These are phyloP conservation scores for Venturia nashicola DNA, from an alignment of 2,329 filamentous ascomycete genomes.

Conservation along the genomic window DNA sequence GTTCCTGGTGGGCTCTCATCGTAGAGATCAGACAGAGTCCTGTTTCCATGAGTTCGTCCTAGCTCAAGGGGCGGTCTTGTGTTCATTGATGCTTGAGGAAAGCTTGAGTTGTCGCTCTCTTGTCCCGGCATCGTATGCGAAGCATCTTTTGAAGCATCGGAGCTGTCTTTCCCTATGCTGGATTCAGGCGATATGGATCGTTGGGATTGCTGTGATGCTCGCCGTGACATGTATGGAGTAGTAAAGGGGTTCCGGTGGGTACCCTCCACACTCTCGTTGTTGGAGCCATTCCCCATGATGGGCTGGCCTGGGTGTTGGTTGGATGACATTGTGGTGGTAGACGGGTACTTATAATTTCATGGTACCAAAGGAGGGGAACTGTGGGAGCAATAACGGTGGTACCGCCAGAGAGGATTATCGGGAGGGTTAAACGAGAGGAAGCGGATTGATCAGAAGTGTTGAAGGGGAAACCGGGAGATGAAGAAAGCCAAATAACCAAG, in stretches of 20 bases:
- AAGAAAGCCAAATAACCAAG: background rate
- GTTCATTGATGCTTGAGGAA: background rate
- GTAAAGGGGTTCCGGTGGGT: background rate
- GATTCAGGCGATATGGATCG: background rate
- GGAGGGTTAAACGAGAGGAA: background rate
- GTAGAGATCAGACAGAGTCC: constrained; percentile 6
- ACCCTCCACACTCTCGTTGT: background rate
- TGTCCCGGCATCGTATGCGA: background rate
- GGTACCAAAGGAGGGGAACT: background rate
- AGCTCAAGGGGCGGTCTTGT: background rate
- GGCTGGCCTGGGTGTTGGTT: background rate
- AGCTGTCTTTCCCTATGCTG: background rate
- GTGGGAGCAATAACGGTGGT: background rate
- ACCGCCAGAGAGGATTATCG: background rate
- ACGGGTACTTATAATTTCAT: background rate
- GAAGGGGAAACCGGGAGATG: background rate
- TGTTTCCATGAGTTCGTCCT: constrained; percentile 1
- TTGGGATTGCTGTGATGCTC: background rate
- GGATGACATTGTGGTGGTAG: background rate
- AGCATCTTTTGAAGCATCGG: background rate
- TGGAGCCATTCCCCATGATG: background rate
- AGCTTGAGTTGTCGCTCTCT: background rate
- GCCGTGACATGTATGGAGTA: background rate
- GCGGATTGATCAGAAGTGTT: background rate
- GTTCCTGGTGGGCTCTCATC: constrained; percentile 8